Conservation (phyloP, 2,329 filamentous ascomycete genomes). For the Zymoseptoria brevis region DNA sequence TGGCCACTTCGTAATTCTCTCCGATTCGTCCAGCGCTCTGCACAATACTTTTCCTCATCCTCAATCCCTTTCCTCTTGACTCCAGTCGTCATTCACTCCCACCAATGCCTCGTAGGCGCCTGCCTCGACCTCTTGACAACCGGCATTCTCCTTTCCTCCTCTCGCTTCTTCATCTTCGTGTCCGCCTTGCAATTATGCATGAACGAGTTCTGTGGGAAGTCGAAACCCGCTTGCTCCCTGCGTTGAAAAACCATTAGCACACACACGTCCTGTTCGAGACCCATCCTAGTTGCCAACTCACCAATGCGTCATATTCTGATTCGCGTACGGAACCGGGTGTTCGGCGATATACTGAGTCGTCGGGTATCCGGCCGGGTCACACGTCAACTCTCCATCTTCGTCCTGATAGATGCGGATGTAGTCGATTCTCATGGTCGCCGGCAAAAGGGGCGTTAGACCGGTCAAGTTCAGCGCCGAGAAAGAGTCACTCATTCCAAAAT, state of each 20-base stretch:
- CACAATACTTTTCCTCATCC: background rate
- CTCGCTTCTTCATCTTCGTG: conserved; percentile 4
- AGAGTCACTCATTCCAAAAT: conserved; percentile 61
- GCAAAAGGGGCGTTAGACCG: conserved; percentile 48
- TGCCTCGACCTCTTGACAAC: background rate
- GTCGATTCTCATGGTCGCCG: conserved; percentile 59
- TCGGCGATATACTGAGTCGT: conserved; percentile 60
- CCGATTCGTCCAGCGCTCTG: background rate
- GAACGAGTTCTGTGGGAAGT: conserved; percentile 55
- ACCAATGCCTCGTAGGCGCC: background rate
- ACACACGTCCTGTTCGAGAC: too few species aligned
- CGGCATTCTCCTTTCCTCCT: background rate
- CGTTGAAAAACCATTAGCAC: too few species aligned
- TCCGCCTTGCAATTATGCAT: conserved; percentile 46
- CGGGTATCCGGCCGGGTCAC: conserved; percentile 58
- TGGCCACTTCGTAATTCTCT: too few species aligned
- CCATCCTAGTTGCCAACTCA: conserved; percentile 30
- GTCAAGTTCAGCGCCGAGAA: conserved; percentile 56
- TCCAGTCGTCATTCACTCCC: background rate
- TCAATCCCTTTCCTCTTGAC: background rate
- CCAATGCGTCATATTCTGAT: conserved; percentile 58
- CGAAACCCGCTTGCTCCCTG: conserved; percentile 44
- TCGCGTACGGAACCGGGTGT: conserved; percentile 54
- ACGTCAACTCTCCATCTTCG: conserved; percentile 49
- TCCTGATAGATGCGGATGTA: conserved; percentile 66